phyloP scores from a whole-genome alignment of 2,329 filamentous ascomycete species.

The Penicillium oxalicum region DNA sequence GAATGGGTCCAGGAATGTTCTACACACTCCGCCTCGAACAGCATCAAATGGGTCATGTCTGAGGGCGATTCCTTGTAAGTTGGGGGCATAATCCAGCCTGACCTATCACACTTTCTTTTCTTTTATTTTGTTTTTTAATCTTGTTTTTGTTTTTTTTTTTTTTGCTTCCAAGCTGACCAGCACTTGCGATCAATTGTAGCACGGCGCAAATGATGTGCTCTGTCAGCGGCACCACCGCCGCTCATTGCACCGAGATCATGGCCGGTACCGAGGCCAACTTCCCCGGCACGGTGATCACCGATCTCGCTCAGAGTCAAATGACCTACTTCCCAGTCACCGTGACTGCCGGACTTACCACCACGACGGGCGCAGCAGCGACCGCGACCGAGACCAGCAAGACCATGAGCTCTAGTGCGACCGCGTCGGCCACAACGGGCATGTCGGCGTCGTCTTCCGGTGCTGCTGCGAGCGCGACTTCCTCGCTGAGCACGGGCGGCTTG shows the following conservation, averaged over 20 bases:
- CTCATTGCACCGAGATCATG: slow-evolving; percentile 10
- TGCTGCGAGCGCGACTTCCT: neutral
- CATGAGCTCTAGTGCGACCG: neutral
- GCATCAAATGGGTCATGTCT: slow-evolving; percentile 3
- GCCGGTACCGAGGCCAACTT: slow-evolving; percentile 1
- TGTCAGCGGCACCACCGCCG: slow-evolving; percentile 15
- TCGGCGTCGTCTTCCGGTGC: neutral
- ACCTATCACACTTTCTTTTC: too few relatives aligned
- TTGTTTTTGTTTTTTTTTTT: neutral
- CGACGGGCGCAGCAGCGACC: neutral
- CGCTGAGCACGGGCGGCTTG: slow-evolving; percentile 4
- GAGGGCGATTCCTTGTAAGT: neutral
- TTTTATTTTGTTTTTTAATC: neutral
- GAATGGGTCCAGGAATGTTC: slow-evolving; percentile 24
- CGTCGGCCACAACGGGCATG: neutral
- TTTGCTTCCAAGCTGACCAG: too few relatives aligned
- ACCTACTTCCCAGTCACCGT: slow-evolving; percentile 19
- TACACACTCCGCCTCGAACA: slow-evolving; percentile 15
- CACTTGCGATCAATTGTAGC: neutral
- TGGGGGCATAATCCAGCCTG: too few relatives aligned
- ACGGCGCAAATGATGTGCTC: slow-evolving; percentile 12
- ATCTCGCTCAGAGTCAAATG: slow-evolving; percentile 6
- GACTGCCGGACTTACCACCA: slow-evolving; percentile 12
- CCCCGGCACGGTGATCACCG: neutral
- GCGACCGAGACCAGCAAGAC: neutral